Evolutionary conservation across 768 basidiomycete species (phyloP).

Genomic region (Mycena haematopus): DNA sequence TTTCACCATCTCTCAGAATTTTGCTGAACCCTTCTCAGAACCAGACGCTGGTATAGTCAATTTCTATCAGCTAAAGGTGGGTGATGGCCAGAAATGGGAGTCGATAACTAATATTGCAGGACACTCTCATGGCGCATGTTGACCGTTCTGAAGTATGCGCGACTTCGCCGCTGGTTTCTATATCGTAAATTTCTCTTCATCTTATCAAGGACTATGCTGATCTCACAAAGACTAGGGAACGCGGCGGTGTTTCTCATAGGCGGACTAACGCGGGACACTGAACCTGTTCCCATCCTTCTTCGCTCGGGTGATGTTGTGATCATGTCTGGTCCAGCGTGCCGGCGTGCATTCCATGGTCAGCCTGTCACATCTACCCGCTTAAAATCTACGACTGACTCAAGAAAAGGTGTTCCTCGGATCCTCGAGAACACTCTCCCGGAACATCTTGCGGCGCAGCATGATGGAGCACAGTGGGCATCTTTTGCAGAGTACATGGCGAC

Average conservation of each 20-base stretch:
- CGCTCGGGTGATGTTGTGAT: slow-evolving; percentile 91
- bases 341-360: slow-evolving; percentile 93
- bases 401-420: slow-evolving; percentile 83
- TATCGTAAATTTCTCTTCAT: slow-evolving; percentile 65
- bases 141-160: slow-evolving; percentile 95
- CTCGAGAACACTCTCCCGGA: slow-evolving; percentile 80
- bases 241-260: slow-evolving; percentile 92
- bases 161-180: slow-evolving; percentile 89
- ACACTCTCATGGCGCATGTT: slow-evolving; percentile 97
- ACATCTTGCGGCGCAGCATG: slow-evolving; percentile 51
- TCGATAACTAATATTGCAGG: slow-evolving; percentile 45
- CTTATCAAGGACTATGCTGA: slow-evolving; percentile 5
- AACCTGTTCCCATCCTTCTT: slow-evolving; percentile 83
- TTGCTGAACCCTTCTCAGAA: slow-evolving; percentile 50
- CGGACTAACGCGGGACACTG: slow-evolving; percentile 73
- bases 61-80: slow-evolving; percentile 84
- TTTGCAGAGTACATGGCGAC: slow-evolving; percentile 70
- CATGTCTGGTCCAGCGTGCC: slow-evolving; percentile 88
- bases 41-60: slow-evolving; percentile 98
- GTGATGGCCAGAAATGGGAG: background rate
- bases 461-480: slow-evolving; percentile 57
- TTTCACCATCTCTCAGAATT: slow-evolving; percentile 6
- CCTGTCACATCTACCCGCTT: slow-evolving; percentile 1
- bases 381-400: background rate
- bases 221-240: slow-evolving; percentile 73